Base-by-base conservation (phyloP, 257 asterid genomes). In the Solanum medicagineum region DNA sequence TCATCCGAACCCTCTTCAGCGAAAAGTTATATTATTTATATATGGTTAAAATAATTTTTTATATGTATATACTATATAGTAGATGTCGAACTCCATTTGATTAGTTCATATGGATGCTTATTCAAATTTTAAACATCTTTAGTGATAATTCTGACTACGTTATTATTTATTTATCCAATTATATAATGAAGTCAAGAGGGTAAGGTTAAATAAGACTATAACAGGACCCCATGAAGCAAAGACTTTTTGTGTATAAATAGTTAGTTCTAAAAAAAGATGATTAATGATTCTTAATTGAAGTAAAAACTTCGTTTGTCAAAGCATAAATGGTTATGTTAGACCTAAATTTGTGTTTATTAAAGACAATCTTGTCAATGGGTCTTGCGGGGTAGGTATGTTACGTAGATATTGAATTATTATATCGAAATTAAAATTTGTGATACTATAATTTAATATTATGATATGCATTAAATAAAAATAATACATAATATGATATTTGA, bases 401-500 rank as follows among this genome's bases (percentile, higher is more conserved):
- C 6, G 11, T 57, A 19, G 0, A 8, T 57, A 57, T 8, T 56
- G 66, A 59, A 59, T 59, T 59, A n/a, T 59, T 9, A 59, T 59
- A 59, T 20, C n/a, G n/a, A 59, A 59, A 36, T 36, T 36, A 36
- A 36, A 36, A 36, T 36, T 36, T 36, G 3, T 36, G 40, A 36
- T 36, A 36, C 40, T 36, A 36, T 4, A 36, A 36, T 36, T 36
- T 36, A 4, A 36, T 36, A 36, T 36, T 36, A 36, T 36, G 40
- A 36, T 36, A 36, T 36, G 40, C 40, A 36, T 36, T 36, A 3
- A 36, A 36, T 1, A 26, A 26, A 26, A 26, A 26, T 26, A 26
- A 26, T 26, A 26, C 29, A 26, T 26, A 26, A 26, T 26, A 26
- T 26, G 0, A n/a, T n/a, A 0, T n/a, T 8, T 2, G 0, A 1